Conservation (phyloP, 2,329 filamentous ascomycete genomes). For the Aspergillus ibericus region DNA sequence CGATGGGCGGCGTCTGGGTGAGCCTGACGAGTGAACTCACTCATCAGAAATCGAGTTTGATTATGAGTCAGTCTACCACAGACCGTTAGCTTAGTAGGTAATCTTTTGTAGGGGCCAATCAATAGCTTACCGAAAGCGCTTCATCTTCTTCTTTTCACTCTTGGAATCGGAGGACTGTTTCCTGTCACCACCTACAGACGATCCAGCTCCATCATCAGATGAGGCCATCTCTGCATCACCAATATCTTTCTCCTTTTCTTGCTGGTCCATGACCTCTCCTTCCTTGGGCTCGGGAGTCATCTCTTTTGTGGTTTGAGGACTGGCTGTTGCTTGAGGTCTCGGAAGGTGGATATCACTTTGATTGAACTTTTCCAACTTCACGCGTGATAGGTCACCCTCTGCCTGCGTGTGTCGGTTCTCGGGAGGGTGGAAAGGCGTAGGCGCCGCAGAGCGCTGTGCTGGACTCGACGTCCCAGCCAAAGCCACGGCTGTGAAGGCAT, state of each 20-base stretch:
- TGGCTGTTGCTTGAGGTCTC: constrained; percentile 15
- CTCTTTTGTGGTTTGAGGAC: constrained; percentile 14
- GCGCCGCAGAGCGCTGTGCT: constrained; percentile 19
- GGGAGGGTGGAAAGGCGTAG: constrained; percentile 18
- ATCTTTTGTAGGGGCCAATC: background rate
- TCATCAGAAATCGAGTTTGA: constrained; percentile 97
- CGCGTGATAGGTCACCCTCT: constrained; percentile 24
- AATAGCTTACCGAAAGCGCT: constrained; percentile 43
- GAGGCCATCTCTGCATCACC: constrained; percentile 23
- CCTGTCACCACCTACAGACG: constrained; percentile 29
- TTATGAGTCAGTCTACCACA: constrained; percentile 78
- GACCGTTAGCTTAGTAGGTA: constrained; percentile 5
- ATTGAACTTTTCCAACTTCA: constrained; percentile 29
- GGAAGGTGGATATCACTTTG: constrained; percentile 20
- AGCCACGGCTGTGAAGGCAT: constrained; percentile 24
- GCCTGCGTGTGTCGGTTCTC: constrained; percentile 16
- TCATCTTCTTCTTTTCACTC: constrained; percentile 45
- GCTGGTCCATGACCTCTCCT: constrained; percentile 10
- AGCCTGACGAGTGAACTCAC: constrained; percentile 91
- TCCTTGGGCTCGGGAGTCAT: constrained; percentile 13
- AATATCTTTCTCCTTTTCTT: constrained; percentile 21
- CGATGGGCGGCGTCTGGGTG: constrained; percentile 90
- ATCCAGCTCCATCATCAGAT: constrained; percentile 31
- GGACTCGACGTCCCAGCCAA: constrained; percentile 14
- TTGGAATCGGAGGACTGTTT: constrained; percentile 28